A percentile compares a stretch with the other conserved stretches of the same genome.
Conservation (phyloP, 768 basidiomycete species). For the Thelephora ganbajun region DNA sequence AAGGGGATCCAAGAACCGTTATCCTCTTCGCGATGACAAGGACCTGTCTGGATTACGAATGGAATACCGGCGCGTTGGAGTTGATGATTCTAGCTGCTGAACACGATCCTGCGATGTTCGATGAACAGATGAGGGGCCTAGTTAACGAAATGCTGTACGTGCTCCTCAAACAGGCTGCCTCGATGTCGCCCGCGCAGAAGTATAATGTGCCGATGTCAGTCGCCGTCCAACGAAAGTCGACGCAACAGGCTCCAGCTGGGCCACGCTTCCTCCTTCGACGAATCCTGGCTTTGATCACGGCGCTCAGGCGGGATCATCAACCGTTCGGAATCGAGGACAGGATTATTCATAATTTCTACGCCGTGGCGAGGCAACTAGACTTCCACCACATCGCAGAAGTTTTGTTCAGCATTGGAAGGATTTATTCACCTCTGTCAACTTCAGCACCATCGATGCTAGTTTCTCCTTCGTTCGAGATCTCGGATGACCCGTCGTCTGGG, state of each 20-base stretch:
- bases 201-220: not conserved
- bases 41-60: conserved; percentile 41
- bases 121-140: too few species aligned
- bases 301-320: not conserved
- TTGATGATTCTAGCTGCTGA: conserved; percentile 1
- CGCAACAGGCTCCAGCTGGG: not conserved
- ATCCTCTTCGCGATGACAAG: conserved; percentile 34
- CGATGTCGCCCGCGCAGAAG: not conserved
- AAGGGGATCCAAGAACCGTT: conserved; percentile 30
- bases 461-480: not conserved
- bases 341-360: not conserved
- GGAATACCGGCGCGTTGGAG: conserved; percentile 27
- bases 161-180: not conserved
- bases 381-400: not conserved
- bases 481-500: not conserved
- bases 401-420: not conserved
- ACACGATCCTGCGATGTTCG: not conserved
- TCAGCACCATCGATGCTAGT: not conserved
- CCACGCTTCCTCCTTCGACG: not conserved
- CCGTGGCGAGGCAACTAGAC: not conserved
- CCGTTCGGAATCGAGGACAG: not conserved
- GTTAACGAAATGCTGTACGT: not conserved
- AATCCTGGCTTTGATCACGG: not conserved
- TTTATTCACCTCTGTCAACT: not conserved
- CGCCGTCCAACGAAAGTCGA: not conserved